phyloP scores from a whole-genome alignment of 148 eudicot genomes.

The Vaccinium darrowii region DNA sequence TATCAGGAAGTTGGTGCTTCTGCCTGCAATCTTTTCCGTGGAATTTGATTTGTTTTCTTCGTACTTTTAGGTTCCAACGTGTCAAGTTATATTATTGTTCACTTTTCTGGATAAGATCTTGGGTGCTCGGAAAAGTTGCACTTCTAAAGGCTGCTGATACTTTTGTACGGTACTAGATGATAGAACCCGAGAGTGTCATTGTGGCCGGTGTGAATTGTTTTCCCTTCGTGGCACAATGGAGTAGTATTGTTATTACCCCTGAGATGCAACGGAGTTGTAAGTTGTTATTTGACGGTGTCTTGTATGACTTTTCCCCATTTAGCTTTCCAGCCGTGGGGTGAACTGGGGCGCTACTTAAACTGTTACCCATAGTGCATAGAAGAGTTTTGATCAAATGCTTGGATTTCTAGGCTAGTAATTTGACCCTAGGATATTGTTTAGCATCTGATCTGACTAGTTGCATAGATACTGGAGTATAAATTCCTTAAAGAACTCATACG shows the following conservation, averaged over 20 bases:
- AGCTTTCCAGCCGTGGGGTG: not conserved
- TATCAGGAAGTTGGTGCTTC: not conserved
- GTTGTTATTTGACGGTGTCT: not conserved
- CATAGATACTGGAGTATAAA: not conserved
- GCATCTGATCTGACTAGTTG: not conserved
- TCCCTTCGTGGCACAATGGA: not conserved
- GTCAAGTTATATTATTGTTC: not conserved
- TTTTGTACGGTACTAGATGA: not conserved
- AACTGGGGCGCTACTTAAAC: not conserved
- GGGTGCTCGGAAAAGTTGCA: not conserved
- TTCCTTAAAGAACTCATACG: not conserved
- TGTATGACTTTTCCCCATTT: not conserved
- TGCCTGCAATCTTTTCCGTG: not conserved
- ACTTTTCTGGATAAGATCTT: not conserved
- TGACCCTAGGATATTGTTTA: not conserved
- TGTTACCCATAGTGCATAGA: not conserved
- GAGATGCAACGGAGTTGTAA: not conserved
- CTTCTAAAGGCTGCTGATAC: not conserved
- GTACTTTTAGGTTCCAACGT: not conserved
- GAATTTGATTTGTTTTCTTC: not conserved
- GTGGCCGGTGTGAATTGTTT: not conserved
- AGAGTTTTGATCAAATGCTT: not conserved
- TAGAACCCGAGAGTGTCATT: not conserved
- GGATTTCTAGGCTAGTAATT: not conserved
- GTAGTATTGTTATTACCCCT: not conserved